Evolutionary conservation across 2,329 filamentous ascomycete genomes (phyloP), one percentile per base, ranked within the genome.

Genomic region (Podosphaera xanthii): DNA sequence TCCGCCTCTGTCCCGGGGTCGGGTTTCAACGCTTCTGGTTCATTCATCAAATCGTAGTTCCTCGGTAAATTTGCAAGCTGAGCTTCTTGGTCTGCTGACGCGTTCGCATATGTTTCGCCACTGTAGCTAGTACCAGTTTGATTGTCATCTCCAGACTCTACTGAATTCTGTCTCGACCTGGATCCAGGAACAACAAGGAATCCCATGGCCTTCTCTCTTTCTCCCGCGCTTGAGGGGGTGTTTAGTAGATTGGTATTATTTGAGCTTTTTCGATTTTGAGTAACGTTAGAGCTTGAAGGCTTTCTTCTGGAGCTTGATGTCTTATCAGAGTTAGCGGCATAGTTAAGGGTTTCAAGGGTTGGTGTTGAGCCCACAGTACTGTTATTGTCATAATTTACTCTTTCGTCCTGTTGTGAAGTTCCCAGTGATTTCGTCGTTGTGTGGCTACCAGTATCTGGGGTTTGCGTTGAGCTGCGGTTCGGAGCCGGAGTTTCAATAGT

Each of bases 1-100:
- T 86, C 82, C 22, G 73, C 76, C 69, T 89, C 84, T 0, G 80
- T 83, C 5, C 83, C 83, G 0, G 81, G 83, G 67, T 90, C 85
- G 0, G 86, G 82, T 6, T 59, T 61, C 35, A 70, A 58, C 2
- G 68, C 68, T 38, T 69, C 67, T 0, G 57, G n/a, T 52, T 82
- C 79, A 52, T 78, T 77, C 57, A 81, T 72, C 8, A 84, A 70
- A 60, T 75, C 72, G 54, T 72, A 68, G 53, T 75, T 74, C 52
- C 63, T 64, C 7, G 61, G 57, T 14, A 59, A 67, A 22, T 72
- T 69, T n/a, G 70, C 65, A 64, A 72, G 66, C 58, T 69, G 69
- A 58, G 73, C 72, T 59, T 71, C 69, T 14, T 71, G 67, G 1
- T 69, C 67, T 38, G 71, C 71, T 31, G 74, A 74, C 40, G 71